These are phyloP conservation scores for Arachis hypogaea DNA, from an alignment of 306 rosid genomes.

Conservation along the genomic window DNA sequence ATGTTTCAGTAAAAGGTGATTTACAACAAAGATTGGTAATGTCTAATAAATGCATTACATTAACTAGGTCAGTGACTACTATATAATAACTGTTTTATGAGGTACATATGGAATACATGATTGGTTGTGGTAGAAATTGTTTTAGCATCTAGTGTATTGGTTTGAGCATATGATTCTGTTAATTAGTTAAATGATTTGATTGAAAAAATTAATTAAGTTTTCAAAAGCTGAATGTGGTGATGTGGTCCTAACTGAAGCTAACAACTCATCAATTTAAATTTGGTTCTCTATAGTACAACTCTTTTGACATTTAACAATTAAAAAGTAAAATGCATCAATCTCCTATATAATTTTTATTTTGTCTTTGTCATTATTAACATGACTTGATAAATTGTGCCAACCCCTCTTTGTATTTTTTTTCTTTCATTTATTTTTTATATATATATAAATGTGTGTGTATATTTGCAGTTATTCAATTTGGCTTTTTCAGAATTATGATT, in stretches of 20 bases:
- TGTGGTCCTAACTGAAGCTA: neutral
- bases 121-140: neutral
- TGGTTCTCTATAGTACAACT: neutral
- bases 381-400: no score
- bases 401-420: no score
- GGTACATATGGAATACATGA: neutral
- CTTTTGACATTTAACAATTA: no score
- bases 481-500: no score
- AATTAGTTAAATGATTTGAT: slow-evolving; percentile 11
- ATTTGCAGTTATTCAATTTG: no score
- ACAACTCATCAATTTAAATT: slow-evolving; percentile 11
- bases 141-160: slow-evolving; percentile 11
- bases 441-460: no score
- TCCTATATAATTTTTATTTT: no score
- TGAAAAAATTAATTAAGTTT: slow-evolving; percentile 1
- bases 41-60: neutral
- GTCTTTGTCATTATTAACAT: no score
- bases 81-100: neutral
- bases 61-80: neutral
- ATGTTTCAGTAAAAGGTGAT: neutral
- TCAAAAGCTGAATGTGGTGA: slow-evolving; percentile 5
- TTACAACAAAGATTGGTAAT: neutral
- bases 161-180: neutral
- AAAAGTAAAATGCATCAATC: no score
- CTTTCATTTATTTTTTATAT: no score